Percentiles rank a stretch among this genome's conserved stretches.
Evolutionary conservation across 257 asterid species (phyloP).

Genomic region (Solanum paucissectum): DNA sequence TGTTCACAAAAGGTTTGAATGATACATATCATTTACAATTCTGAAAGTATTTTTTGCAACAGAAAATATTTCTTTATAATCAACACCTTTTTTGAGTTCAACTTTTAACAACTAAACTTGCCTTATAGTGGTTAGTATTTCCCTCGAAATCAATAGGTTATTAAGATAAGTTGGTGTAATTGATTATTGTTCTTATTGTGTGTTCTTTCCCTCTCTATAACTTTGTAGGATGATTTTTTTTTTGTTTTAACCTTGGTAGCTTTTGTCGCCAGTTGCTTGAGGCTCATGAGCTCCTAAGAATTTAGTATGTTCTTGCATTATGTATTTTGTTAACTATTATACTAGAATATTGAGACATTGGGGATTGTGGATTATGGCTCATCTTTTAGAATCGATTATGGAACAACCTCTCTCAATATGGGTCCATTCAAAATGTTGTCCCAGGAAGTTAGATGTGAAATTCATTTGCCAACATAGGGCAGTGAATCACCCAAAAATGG

Average conservation of each 20-base stretch:
- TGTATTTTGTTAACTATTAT: background rate
- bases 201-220: background rate
- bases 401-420: background rate
- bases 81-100: background rate
- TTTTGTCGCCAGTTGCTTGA: background rate
- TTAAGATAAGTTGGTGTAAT: background rate
- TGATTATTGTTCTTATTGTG: background rate
- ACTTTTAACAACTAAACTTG: background rate
- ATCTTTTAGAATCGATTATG: background rate
- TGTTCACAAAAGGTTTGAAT: background rate
- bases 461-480: background rate
- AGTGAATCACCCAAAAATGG: background rate
- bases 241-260: background rate
- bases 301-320: background rate
- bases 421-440: background rate
- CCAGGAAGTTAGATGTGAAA: background rate
- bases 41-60: background rate
- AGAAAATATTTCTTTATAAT: background rate
- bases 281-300: background rate
- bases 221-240: background rate
- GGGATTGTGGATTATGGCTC: background rate
- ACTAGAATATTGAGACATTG: background rate
- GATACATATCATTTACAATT: background rate
- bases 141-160: background rate
- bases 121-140: background rate